Conservation (phyloP, 2,329 filamentous ascomycete species). For the Colletotrichum brevisporum region DNA sequence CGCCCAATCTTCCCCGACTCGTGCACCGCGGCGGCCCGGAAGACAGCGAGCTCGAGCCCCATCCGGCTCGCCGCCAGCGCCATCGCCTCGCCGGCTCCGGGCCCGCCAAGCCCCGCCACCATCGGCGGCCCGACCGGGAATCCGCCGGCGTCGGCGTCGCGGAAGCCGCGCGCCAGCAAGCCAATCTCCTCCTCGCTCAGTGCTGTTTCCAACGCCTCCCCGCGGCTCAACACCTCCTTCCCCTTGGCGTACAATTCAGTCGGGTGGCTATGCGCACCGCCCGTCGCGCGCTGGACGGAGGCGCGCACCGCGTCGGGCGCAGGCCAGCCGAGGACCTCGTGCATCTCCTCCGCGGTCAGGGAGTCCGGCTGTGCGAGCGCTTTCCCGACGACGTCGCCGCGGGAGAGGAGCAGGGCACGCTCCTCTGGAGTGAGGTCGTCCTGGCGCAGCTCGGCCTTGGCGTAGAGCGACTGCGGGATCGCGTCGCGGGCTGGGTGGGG, state of each 20-base stretch:
- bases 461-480: slow-evolving; percentile 34
- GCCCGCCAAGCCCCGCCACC: background rate
- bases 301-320: slow-evolving; percentile 24
- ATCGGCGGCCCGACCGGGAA: background rate
- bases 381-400: slow-evolving; percentile 38
- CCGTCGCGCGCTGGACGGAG: slow-evolving; percentile 26
- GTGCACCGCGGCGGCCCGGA: background rate
- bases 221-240: slow-evolving; percentile 11
- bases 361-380: slow-evolving; percentile 38
- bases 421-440: slow-evolving; percentile 40
- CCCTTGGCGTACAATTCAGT: slow-evolving; percentile 20
- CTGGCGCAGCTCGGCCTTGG: slow-evolving; percentile 40
- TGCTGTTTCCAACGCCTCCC: background rate
- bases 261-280: slow-evolving; percentile 4
- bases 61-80: background rate
- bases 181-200: slow-evolving; percentile 5
- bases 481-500: background rate
- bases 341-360: slow-evolving; percentile 29
- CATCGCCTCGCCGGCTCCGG: background rate
- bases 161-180: slow-evolving; percentile 10
- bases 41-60: slow-evolving; percentile 1
- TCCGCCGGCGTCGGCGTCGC: background rate
- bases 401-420: slow-evolving; percentile 39
- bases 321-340: slow-evolving; percentile 39
- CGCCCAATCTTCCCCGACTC: background rate